Percentiles rank a stretch among this genome's conserved stretches.
phyloP scores from a whole-genome alignment of 1,139 yeast genomes.

The Hanseniaspora uvarum region DNA sequence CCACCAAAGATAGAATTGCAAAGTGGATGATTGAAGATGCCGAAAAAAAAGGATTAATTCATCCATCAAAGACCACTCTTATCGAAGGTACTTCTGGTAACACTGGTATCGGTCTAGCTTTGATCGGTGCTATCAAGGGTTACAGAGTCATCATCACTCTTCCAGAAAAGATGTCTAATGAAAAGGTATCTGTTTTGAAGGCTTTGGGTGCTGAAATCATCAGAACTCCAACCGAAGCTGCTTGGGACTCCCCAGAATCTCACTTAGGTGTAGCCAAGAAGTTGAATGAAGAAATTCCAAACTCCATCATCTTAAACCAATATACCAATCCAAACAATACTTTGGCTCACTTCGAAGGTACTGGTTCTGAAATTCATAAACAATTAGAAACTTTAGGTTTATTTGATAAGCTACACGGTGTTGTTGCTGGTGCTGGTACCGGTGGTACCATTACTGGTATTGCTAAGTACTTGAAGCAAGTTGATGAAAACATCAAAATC shows the following conservation, averaged over 20 bases:
- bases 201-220: constrained; percentile 87
- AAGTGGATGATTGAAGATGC: constrained; percentile 78
- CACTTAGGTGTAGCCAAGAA: constrained; percentile 83
- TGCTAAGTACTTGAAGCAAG: constrained; percentile 61
- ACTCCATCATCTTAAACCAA: constrained; percentile 77
- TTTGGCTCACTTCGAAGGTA: constrained; percentile 71
- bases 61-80: constrained; percentile 68
- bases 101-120: constrained; percentile 81
- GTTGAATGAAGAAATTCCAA: constrained; percentile 74
- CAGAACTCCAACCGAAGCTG: constrained; percentile 87
- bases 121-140: constrained; percentile 78
- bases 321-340: constrained; percentile 74
- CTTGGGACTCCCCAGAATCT: constrained; percentile 87
- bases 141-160: constrained; percentile 79
- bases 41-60: constrained; percentile 64
- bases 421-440: constrained; percentile 88
- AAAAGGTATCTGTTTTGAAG: constrained; percentile 76
- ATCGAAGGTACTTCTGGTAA: constrained; percentile 88
- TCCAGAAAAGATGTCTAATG: constrained; percentile 90
- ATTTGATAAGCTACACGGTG: constrained; percentile 57
- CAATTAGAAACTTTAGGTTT: constrained; percentile 40
- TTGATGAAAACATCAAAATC: constrained; percentile 47
- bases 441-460: constrained; percentile 87
- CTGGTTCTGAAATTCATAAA: constrained; percentile 79
- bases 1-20: constrained; percentile 92